phyloP scores from a whole-genome alignment of 2,329 filamentous ascomycete species.

The Rasamsonia emersonii region DNA sequence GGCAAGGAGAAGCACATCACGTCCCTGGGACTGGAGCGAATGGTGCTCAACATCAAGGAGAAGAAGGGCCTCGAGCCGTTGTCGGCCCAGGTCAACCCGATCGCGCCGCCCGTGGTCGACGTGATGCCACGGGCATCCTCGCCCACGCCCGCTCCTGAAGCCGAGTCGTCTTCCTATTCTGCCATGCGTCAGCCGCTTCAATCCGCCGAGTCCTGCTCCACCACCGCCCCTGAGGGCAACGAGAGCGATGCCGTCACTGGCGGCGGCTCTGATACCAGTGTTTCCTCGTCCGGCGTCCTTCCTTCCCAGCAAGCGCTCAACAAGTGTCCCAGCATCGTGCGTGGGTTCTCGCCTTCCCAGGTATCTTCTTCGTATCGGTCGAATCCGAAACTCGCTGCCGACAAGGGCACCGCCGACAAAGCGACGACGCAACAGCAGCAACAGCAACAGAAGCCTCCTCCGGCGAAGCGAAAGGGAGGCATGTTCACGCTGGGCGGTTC shows the following conservation, averaged over 20 bases:
- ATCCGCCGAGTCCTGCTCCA: constrained; percentile 54
- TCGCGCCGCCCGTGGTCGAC: constrained; percentile 31
- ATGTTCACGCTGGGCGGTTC: constrained; percentile 70
- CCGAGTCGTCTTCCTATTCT: constrained; percentile 29
- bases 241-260: constrained; percentile 37
- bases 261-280: constrained; percentile 53
- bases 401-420: constrained; percentile 41
- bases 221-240: constrained; percentile 39
- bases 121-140: constrained; percentile 37
- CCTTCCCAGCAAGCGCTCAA: constrained; percentile 42
- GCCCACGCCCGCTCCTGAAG: constrained; percentile 25
- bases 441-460: constrained; percentile 41
- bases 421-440: constrained; percentile 52
- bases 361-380: constrained; percentile 61
- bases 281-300: constrained; percentile 43
- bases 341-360: constrained; percentile 74
- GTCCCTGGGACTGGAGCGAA: constrained; percentile 85
- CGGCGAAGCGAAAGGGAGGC: constrained; percentile 57
- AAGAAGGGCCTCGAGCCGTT: constrained; percentile 60
- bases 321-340: constrained; percentile 61
- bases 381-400: constrained; percentile 46
- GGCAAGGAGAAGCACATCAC: constrained; percentile 81
- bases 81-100: constrained; percentile 36
- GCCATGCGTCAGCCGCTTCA: constrained; percentile 26
- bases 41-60: constrained; percentile 86